Evolutionary conservation across 768 basidiomycete species (phyloP).

Genomic region (Clitopilus passeckerianus): DNA sequence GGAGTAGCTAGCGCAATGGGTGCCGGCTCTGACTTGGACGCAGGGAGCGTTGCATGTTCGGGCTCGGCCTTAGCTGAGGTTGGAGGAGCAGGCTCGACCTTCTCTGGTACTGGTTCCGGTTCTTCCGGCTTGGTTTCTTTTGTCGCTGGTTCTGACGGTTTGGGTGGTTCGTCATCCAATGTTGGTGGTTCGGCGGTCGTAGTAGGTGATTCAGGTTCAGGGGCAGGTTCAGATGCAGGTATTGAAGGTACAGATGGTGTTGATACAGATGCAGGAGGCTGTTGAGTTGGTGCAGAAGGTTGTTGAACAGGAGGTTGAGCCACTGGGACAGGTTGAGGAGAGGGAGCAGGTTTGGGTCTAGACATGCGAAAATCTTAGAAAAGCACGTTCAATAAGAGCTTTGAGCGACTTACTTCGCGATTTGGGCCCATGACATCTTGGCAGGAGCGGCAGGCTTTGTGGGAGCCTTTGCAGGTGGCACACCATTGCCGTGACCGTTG

Average conservation of each 20-base stretch:
- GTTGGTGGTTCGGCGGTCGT: constrained; percentile 58
- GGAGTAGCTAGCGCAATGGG: constrained; percentile 24
- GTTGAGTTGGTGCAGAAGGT: constrained; percentile 21
- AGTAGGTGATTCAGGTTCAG: constrained; percentile 53
- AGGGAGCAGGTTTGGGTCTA: constrained; percentile 55
- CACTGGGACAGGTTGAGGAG: constrained; percentile 26
- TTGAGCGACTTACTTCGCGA: constrained; percentile 57
- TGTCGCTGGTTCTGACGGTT: constrained; percentile 33
- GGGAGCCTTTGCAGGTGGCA: constrained; percentile 25
- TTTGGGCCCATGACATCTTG: constrained; percentile 83
- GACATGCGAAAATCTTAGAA: constrained; percentile 7
- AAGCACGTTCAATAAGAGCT: constrained; percentile 1
- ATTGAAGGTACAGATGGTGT: not conserved
- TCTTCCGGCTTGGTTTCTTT: constrained; percentile 18
- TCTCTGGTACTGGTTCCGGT: constrained; percentile 13
- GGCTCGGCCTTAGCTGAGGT: constrained; percentile 22
- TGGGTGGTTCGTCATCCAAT: constrained; percentile 42
- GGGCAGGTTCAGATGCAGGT: constrained; percentile 20
- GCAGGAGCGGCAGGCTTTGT: constrained; percentile 64
- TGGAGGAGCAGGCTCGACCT: constrained; percentile 20
- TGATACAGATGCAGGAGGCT: constrained; percentile 19
- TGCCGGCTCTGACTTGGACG: constrained; percentile 28
- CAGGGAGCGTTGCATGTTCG: constrained; percentile 8
- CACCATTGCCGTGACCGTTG: constrained; percentile 28
- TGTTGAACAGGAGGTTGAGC: constrained; percentile 22